Evolutionary conservation across 148 eudicot genomes (phyloP).

Genomic region (Vaccinium corymbosum): DNA sequence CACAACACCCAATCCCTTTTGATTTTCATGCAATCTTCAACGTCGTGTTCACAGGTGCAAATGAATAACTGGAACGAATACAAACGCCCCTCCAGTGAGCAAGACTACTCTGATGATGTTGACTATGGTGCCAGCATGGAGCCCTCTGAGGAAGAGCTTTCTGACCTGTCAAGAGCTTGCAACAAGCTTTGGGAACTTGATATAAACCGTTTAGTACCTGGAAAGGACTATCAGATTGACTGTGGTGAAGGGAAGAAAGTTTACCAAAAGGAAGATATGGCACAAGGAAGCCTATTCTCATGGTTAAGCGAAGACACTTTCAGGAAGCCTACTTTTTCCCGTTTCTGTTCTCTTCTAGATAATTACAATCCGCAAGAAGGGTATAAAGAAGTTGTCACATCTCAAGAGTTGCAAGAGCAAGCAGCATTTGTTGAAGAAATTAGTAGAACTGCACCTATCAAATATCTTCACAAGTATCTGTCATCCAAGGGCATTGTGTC

Average conservation of each 20-base stretch:
- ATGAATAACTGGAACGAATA: constrained; percentile 65
- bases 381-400: constrained; percentile 65
- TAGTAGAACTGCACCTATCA: constrained; percentile 91
- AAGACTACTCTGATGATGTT: constrained; percentile 64
- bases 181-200: constrained; percentile 95
- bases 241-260: constrained; percentile 92
- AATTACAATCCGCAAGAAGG: constrained; percentile 93
- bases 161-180: constrained; percentile 68
- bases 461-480: constrained; percentile 81
- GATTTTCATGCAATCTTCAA: constrained; percentile 1
- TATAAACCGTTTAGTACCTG: constrained; percentile 73
- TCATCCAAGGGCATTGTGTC: constrained; percentile 41
- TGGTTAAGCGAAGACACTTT: constrained; percentile 66
- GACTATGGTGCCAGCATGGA: constrained; percentile 40
- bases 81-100: constrained; percentile 67
- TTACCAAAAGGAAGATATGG: constrained; percentile 71
- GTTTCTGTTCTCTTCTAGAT: constrained; percentile 83
- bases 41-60: constrained; percentile 43
- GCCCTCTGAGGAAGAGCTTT: constrained; percentile 69
- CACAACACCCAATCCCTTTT: neutral
- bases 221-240: constrained; percentile 78
- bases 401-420: constrained; percentile 83
- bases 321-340: constrained; percentile 68
- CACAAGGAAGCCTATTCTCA: constrained; percentile 68
- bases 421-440: constrained; percentile 90